A percentile compares a stretch with the other conserved stretches of the same genome.
phyloP scores from a whole-genome alignment of 2,329 filamentous ascomycete species.

The Aureobasidium lini region DNA sequence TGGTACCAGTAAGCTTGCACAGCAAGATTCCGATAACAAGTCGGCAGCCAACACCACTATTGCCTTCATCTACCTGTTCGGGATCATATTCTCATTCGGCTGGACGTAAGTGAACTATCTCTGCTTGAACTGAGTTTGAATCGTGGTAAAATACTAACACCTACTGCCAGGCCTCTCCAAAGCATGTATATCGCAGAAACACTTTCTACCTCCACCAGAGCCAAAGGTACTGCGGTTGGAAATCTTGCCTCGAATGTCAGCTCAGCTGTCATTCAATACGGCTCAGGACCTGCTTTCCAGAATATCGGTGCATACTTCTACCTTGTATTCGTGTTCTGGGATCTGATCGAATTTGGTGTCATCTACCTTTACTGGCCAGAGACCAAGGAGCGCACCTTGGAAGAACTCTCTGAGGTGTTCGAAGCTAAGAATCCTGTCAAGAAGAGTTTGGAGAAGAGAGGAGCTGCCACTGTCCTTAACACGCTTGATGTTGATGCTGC shows the following conservation, averaged over 20 bases:
- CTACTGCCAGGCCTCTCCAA: constrained; percentile 19
- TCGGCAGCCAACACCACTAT: constrained; percentile 18
- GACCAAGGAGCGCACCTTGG: constrained; percentile 36
- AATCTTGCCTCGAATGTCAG: constrained; percentile 29
- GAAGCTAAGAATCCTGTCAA: constrained; percentile 33
- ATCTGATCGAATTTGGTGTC: constrained; percentile 25
- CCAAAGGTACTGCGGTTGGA: constrained; percentile 37
- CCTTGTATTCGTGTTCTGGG: constrained; percentile 26
- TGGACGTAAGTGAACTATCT: constrained; percentile 16
- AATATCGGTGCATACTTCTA: constrained; percentile 24
- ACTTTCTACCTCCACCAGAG: constrained; percentile 19
- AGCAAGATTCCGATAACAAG: background rate
- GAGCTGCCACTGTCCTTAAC: constrained; percentile 7
- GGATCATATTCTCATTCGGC: constrained; percentile 28
- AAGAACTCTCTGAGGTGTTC: constrained; percentile 41
- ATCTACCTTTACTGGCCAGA: constrained; percentile 33
- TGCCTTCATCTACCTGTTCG: constrained; percentile 28
- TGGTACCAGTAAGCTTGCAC: constrained; percentile 1
- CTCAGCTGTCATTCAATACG: constrained; percentile 28
- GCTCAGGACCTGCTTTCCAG: constrained; percentile 18
- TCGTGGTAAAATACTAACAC: background rate
- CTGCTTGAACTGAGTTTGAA: too few species aligned
- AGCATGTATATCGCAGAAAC: constrained; percentile 27
- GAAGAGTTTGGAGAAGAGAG: constrained; percentile 17
- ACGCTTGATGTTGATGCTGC: constrained; percentile 1